Base-by-base conservation (phyloP, 306 rosid genomes). In the Macrotyloma uniflorum region DNA sequence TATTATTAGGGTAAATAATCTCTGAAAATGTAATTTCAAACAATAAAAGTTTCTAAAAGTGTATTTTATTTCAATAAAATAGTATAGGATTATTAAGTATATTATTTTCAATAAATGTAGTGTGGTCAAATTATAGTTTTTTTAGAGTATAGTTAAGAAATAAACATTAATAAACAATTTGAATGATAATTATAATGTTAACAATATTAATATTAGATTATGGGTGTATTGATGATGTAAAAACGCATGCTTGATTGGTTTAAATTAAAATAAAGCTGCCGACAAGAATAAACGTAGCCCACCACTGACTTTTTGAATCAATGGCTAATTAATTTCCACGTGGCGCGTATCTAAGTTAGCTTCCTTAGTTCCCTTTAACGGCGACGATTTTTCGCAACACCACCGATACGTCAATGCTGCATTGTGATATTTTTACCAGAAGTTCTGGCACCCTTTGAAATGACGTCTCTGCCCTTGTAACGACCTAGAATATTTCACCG, bases 371-470 rank as follows among this genome's bases (percentile, higher is more conserved):
- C 45, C 2, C 80, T 72, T 89, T 75, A 84, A 90, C 96, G 93
- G 88, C 91, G 89, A 77, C 93, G 91, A 82, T 78, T 83, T 83
- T 89, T 53, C 79, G 81, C 93, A 78, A 67, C 53, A 0, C 26
- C 36, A 0, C 26, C 36, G 3, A 75, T 55, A 59, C 62, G 55
- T 53, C 74, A 61, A 50, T 28, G 51, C 62, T 49, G 35, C 58
- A 30, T 4, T 38, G n/a, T 35, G 50, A 57, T 18, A 19, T 46
- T 46, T 53, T 35, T 30, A 1, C 1, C 61, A 53, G 58, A 74
- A 26, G 6, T 24, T 61, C 24, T 23, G 19, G 13, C 28, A 43
- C 54, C 5, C 2, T 2, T 0, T 1, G 0, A 35, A 83, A 73
- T 22, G 26, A 67, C 86, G 15, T 24, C 6, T 36, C 0, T 78